These are phyloP conservation scores for Blastobotrys mokoenaii DNA, from an alignment of 805 yeast species.

Conservation along the genomic window DNA sequence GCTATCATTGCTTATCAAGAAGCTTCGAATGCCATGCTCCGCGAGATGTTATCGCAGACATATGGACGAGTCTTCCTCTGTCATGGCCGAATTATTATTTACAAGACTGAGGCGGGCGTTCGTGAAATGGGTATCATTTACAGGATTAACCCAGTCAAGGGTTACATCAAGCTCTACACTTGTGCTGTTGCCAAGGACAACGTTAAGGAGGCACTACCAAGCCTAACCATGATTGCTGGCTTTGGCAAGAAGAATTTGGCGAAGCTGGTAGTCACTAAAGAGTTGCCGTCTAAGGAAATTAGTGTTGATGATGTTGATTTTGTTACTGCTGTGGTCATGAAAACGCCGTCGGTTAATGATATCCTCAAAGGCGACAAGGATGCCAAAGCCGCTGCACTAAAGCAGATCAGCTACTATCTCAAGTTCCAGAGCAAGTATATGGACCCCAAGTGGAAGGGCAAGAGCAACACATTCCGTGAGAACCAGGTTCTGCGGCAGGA, in stretches of 20 bases:
- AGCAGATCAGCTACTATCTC: slow-evolving; percentile 1
- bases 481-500: slow-evolving; percentile 28
- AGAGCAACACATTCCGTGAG: slow-evolving; percentile 20
- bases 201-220: slow-evolving; percentile 3
- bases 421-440: slow-evolving; percentile 9
- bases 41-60: slow-evolving; percentile 40
- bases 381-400: not conserved
- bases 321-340: slow-evolving; percentile 4
- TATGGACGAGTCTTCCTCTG: slow-evolving; percentile 40
- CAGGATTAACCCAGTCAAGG: slow-evolving; percentile 10
- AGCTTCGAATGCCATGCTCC: slow-evolving; percentile 38
- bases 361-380: slow-evolving; percentile 1
- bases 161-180: slow-evolving; percentile 4
- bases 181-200: slow-evolving; percentile 1
- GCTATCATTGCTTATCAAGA: slow-evolving; percentile 39
- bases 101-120: slow-evolving; percentile 38
- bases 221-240: slow-evolving; percentile 5
- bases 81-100: slow-evolving; percentile 52
- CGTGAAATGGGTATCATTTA: slow-evolving; percentile 47
- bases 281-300: slow-evolving; percentile 5
- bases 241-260: slow-evolving; percentile 5
- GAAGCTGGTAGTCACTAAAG: not conserved
- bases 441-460: slow-evolving; percentile 36
- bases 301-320: slow-evolving; percentile 5
- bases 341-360: not conserved